Evolutionary conservation across 179 eudicot genomes (phyloP), one percentile per base, ranked within the genome.

Genomic region (Spinacia oleracea): DNA sequence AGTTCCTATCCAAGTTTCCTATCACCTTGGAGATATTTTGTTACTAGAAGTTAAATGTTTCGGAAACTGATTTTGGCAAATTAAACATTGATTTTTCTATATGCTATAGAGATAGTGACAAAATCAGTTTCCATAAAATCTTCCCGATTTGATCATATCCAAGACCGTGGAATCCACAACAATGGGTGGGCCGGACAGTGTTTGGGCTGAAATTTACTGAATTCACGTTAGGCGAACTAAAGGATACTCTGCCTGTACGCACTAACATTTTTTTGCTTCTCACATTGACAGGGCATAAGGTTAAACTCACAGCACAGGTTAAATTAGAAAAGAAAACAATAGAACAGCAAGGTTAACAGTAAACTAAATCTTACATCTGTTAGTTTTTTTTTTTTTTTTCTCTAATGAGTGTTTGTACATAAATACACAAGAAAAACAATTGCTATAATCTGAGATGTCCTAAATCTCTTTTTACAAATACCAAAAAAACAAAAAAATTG

Each of bases 1-100:
- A 25, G 21, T 65, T n/a, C 45, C 4, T 31, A 62, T 62, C 67
- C 34, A 27, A 72, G 5, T 9, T 40, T 56, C 43, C 71, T 75
- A 35, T 73, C 66, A 79, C 25, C 70, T 78, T 71, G 75, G 75
- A 70, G 76, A 59, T 75, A 35, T 75, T 75, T 38, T 43, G 34
- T 20, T 48, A 80, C 58, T 56, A 75, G 3, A 60, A 43, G 48
- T 81, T 35, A 20, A 38, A 67, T 55, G 16, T 63, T 58, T 40
- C 38, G 43, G 42, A 40, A 38, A 58, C 40, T 55, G 14, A n/a
- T n/a, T n/a, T n/a, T n/a, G n/a, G 75, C 62, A 15, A 6, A 18
- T 63, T 43, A 76, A 76, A 77, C 55, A 55, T 56, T 68, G 55
- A 23, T n/a, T n/a, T n/a, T n/a, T n/a, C n/a, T n/a, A n/a, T n/a